Conservation (phyloP, 2,329 filamentous ascomycete genomes). For the Chalara sp. region DNA sequence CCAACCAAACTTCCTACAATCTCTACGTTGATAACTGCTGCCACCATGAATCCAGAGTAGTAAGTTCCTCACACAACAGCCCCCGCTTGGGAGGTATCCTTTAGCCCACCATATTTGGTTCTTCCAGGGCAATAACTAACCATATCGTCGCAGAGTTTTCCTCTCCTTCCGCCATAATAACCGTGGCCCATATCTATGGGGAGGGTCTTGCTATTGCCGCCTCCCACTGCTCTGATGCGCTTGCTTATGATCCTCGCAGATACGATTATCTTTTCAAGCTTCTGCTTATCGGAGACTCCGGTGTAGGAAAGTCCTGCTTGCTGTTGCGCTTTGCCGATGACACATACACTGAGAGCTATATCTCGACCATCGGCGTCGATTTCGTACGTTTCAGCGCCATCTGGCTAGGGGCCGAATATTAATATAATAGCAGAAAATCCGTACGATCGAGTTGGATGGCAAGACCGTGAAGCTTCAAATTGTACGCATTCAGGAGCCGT, state of each 20-base stretch:
- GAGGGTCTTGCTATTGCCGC: no score
- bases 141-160: neutral
- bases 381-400: conserved; percentile 58
- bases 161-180: no score
- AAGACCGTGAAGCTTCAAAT: conserved; percentile 99
- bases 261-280: conserved; percentile 99
- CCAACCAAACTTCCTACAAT: no score
- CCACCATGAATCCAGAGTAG: conserved; percentile 88
- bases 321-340: conserved; percentile 97
- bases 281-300: conserved; percentile 99
- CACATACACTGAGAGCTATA: conserved; percentile 99
- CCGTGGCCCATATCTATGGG: conserved; percentile 5
- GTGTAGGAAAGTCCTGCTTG: conserved; percentile 99
- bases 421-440: conserved; percentile 74
- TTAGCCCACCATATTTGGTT: no score
- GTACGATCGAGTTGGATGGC: conserved; percentile 97
- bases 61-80: conserved; percentile 43
- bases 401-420: conserved; percentile 16
- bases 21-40: neutral
- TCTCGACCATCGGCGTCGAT: conserved; percentile 98
- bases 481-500: conserved; percentile 47
- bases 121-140: neutral
- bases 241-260: conserved; percentile 46
- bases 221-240: neutral
- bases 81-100: no score